A percentile compares a stretch with the other conserved stretches of the same genome.
phyloP scores from a whole-genome alignment of 1,284 basidiomycete genomes.

The Amylostereum chailletii region DNA sequence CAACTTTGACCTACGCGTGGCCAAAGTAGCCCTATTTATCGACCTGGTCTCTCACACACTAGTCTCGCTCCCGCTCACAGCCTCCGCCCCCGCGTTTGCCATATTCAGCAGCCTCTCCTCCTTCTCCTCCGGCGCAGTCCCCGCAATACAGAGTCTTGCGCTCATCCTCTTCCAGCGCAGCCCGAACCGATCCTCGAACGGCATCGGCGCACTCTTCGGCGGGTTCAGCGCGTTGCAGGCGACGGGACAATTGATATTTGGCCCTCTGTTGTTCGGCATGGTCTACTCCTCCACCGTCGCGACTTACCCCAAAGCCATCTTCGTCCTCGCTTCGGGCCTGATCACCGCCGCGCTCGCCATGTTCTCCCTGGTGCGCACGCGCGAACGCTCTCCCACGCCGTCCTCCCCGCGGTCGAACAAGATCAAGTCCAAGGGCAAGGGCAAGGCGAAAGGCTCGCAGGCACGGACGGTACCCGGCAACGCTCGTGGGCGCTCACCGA shows the following conservation, averaged over 20 bases:
- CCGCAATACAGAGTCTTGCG: conserved; percentile 63
- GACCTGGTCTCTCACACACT: conserved; percentile 59
- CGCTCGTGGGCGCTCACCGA: conserved; percentile 23
- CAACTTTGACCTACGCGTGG: conserved; percentile 56
- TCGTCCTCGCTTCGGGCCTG: conserved; percentile 44
- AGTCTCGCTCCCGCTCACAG: conserved; percentile 39
- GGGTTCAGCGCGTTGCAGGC: conserved; percentile 62
- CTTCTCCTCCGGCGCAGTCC: conserved; percentile 53
- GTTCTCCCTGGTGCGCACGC: conserved; percentile 38
- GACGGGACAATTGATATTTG: conserved; percentile 57
- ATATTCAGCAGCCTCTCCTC: conserved; percentile 46
- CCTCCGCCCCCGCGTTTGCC: conserved; percentile 44
- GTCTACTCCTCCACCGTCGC: conserved; percentile 63
- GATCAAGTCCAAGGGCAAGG: conserved; percentile 1
- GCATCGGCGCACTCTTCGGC: conserved; percentile 46
- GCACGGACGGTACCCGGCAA: conserved; percentile 1
- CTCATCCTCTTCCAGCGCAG: conserved; percentile 57
- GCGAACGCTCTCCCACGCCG: background rate
- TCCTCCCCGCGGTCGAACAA: too few relatives aligned
- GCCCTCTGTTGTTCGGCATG: conserved; percentile 61
- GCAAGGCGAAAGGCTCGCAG: conserved; percentile 8
- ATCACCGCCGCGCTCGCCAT: conserved; percentile 38
- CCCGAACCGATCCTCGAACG: conserved; percentile 25
- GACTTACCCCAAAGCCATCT: conserved; percentile 57
- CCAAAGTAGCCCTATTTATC: conserved; percentile 50